Conservation (phyloP, 2,329 filamentous ascomycete species). For the Fusarium piperis region DNA sequence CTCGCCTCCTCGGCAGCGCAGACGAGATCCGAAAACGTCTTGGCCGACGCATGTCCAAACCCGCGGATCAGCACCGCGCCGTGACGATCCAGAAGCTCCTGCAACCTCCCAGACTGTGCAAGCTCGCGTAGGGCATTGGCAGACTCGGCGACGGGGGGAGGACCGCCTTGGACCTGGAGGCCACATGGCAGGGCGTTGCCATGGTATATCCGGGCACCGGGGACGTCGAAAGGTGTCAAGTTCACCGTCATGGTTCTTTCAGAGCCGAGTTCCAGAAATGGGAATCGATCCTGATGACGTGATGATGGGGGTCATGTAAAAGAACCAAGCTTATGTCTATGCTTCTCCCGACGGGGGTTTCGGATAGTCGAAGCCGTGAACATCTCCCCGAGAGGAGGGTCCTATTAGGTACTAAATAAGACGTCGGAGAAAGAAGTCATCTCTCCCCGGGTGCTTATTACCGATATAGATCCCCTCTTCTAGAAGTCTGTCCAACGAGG, state of each 20-base stretch:
- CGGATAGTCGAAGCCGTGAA: neutral
- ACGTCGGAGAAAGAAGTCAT: neutral
- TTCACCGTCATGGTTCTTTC: neutral
- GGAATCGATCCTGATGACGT: neutral
- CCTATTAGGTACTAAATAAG: neutral
- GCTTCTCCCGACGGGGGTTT: neutral
- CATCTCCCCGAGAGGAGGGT: neutral
- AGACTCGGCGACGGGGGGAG: slow-evolving; percentile 1
- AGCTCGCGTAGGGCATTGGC: neutral
- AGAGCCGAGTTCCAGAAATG: neutral
- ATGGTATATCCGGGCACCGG: slow-evolving; percentile 15
- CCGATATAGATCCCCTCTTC: neutral
- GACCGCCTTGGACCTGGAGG: neutral
- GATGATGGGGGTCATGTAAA: neutral
- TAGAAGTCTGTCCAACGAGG: neutral
- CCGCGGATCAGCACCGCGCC: slow-evolving; percentile 19
- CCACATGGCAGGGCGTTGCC: slow-evolving; percentile 12
- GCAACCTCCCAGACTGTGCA: slow-evolving; percentile 10
- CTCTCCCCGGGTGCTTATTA: neutral
- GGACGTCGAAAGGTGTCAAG: slow-evolving; percentile 11
- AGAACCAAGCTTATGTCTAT: neutral
- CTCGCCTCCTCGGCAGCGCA: slow-evolving; percentile 13
- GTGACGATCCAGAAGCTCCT: slow-evolving; percentile 6
- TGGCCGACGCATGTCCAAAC: slow-evolving; percentile 12
- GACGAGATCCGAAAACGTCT: slow-evolving; percentile 20